Evolutionary conservation across 208 protist genomes (phyloP), one percentile per base, ranked within the genome.

Genomic region (Acanthamoeba royreba): DNA sequence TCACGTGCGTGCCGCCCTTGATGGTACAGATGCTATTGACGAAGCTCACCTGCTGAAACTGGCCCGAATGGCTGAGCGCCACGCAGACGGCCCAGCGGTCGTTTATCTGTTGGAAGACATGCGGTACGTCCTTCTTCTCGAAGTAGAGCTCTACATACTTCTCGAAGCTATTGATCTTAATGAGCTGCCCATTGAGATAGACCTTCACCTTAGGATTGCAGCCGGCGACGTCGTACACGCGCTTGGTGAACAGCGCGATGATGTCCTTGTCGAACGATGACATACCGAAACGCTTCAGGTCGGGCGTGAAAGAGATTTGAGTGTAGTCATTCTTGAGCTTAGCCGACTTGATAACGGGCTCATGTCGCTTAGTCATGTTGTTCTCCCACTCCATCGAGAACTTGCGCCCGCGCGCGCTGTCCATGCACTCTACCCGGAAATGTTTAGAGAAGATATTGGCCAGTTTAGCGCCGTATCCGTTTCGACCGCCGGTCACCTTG

Each of bases 401-500:
- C 0, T 93, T 40, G 46, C 95, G 94, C 31, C 52, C 52, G 19
- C 38, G 31, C 28, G 58, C 91, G 25, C 96, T 95, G 95, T 99
- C 99, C 40, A 97, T 96, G 17, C 99, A 99, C 96, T 99, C 99
- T 13, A 99, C 96, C 58, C 98, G 97, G 89, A 99, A 99, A 52
- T 98, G 93, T 8, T 92, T 99, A 9, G 99, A 99, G 96, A 99
- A 99, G 31, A 99, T 99, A 96, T 99, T 99, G 38, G 99, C 99
- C 45, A 99, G 97, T 96, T 99, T 99, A 11, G 99, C 99, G 94
- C 99, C 99, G 94, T 99, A 99, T 31, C 99, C 98, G 95, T 99
- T 99, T 43, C 98, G 94, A 4, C 98, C 98, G 33, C 98, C 98
- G 1, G 98, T 99, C 31, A 99, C 98, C 94, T 99, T 99, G 85